Conservation (phyloP, 805 yeast species). For the Myxozyma melibiosi region DNA sequence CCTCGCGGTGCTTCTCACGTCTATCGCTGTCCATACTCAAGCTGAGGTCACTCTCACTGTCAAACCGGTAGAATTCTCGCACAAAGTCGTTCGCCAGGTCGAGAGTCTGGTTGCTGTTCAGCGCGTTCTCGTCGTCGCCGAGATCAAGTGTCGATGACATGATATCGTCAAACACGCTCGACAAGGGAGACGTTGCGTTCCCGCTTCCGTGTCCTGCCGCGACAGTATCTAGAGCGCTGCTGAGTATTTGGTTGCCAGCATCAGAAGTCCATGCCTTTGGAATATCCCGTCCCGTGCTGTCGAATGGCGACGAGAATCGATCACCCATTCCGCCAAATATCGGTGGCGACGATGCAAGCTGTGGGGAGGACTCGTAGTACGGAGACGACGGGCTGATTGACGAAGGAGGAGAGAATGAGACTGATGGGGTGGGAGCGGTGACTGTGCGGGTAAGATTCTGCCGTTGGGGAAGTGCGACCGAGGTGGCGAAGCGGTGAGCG, state of each 20-base stretch:
- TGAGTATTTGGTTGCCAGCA: not conserved
- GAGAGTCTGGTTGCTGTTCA: not conserved
- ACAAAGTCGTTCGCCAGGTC: conserved; percentile 25
- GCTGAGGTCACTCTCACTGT: conserved; percentile 10
- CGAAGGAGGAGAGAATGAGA: conserved; percentile 18
- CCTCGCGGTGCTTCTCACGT: not conserved
- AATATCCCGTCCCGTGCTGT: not conserved
- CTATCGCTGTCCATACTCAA: not conserved
- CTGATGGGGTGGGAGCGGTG: conserved; percentile 13
- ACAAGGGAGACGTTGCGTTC: conserved; percentile 5
- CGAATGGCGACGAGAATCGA: not conserved
- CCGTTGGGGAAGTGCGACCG: conserved; percentile 11
- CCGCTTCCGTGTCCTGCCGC: not conserved
- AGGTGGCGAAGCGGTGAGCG: not conserved
- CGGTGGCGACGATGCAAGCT: conserved; percentile 33
- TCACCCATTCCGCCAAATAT: conserved; percentile 5
- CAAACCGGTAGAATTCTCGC: conserved; percentile 28
- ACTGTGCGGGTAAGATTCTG: conserved; percentile 5
- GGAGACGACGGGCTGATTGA: conserved; percentile 24
- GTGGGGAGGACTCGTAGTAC: conserved; percentile 18
- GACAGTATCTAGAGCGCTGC: not conserved
- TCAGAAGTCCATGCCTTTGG: conserved; percentile 26
- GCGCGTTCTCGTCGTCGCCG: conserved; percentile 5
- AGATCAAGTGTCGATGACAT: conserved; percentile 21
- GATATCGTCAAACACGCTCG: conserved; percentile 23